Base-by-base conservation (phyloP, 176 grass and related monocot species). In the Aegilops speltoides region DNA sequence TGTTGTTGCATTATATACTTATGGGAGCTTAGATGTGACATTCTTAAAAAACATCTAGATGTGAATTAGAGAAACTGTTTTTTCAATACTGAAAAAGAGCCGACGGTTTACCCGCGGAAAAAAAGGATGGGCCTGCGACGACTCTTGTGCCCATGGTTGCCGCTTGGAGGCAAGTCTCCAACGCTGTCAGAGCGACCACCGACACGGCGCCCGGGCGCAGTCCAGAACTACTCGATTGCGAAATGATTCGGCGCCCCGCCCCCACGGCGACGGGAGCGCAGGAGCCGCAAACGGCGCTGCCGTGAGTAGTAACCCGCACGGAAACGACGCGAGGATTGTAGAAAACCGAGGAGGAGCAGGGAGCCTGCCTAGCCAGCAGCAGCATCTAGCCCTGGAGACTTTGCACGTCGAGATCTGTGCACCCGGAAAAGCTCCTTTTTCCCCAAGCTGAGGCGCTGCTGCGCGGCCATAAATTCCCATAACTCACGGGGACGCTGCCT, bases 171-270 rank as follows among this genome's bases (percentile, higher is more conserved):
- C 37, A 8, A 45, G n/a, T 45, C 22, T 45, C 22, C 37, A 73
- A 8, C 5, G 70, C 5, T 25, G 70, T 45, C 12, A 74, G 71
- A 24, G 37, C 28, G 73, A 76, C 45, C 45, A 52, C 73, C 45
- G 73, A 76, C 73, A 76, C 10, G 25, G 45, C 25, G 24, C 14
- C 14, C 73, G 48, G 73, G 24, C 43, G 73, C 43, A 73, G 69
- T 20, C 23, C 41, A 26, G 41, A 10, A 29, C 24, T 17, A 64
- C 84, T 84, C 82, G 82, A 89, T 89, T 80, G 87, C 87, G 68
- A 89, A 80, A 89, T 89, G 87, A 89, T 89, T 85, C 76, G 82
- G 87, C 26, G 40, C 59, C 10, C 37, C 26, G 40, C 34, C 10
- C 36, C 62, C 62, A 64, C 62, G 62, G 62, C 62, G 17, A 22